These are phyloP conservation scores for Aspergillus japonicus DNA, from an alignment of 2,329 filamentous ascomycete genomes.

Conservation along the genomic window DNA sequence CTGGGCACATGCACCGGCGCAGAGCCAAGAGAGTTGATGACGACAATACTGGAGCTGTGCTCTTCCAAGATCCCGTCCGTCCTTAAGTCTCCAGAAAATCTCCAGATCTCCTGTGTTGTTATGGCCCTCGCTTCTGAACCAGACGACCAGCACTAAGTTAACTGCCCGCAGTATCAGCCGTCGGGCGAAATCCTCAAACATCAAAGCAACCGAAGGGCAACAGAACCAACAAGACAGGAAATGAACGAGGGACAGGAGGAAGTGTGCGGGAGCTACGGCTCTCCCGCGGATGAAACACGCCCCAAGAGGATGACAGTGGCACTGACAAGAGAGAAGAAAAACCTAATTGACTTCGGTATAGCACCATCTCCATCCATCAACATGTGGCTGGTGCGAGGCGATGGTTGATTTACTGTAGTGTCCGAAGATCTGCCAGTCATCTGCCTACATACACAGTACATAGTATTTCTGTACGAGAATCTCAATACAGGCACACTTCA, in stretches of 20 bases:
- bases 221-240: not conserved
- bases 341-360: too few species aligned
- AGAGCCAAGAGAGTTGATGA: slow-evolving; percentile 2
- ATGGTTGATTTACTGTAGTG: too few species aligned
- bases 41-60: not conserved
- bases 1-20: not conserved
- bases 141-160: too few species aligned
- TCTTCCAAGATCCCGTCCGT: not conserved
- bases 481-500: too few species aligned
- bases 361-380: too few species aligned
- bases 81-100: not conserved
- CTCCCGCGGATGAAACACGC: not conserved
- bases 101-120: not conserved
- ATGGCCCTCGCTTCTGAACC: too few species aligned
- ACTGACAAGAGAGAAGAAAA: too few species aligned
- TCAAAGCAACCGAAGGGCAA: too few species aligned
- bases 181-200: not conserved
- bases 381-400: too few species aligned
- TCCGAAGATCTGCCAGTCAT: too few species aligned
- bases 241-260: not conserved
- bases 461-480: too few species aligned
- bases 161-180: not conserved
- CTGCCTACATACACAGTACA: too few species aligned
- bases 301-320: not conserved
- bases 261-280: not conserved